phyloP scores from a whole-genome alignment of 768 basidiomycete genomes.

The Boletus rubropictus region DNA sequence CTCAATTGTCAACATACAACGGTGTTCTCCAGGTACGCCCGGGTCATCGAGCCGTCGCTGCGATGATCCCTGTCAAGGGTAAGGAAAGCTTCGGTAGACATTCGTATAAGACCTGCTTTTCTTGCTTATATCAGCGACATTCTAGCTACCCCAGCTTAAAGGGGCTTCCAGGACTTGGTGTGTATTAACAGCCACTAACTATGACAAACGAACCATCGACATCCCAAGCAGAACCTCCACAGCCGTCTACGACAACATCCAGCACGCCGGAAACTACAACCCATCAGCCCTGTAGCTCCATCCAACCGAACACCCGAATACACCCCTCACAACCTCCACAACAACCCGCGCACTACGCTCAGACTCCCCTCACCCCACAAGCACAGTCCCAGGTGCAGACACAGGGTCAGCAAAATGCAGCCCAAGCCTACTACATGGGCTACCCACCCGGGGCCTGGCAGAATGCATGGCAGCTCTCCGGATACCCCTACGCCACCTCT shows the following conservation, averaged over 20 bases:
- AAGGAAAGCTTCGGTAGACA: too few relatives aligned
- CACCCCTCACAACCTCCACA: slow-evolving; percentile 17
- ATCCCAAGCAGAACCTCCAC: slow-evolving; percentile 38
- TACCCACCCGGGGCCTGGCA: slow-evolving; percentile 31
- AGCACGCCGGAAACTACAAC: slow-evolving; percentile 6
- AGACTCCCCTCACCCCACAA: slow-evolving; percentile 17
- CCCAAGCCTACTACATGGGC: slow-evolving; percentile 31
- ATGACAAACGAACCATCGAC: slow-evolving; percentile 41
- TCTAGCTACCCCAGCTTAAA: too few relatives aligned
- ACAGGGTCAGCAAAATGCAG: slow-evolving; percentile 24
- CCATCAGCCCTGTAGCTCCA: slow-evolving; percentile 10
- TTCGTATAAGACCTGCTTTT: too few relatives aligned
- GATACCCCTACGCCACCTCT: slow-evolving; percentile 28
- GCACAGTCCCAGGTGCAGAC: slow-evolving; percentile 15
- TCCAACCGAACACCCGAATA: slow-evolving; percentile 12
- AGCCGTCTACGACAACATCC: slow-evolving; percentile 7
- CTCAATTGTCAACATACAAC: too few relatives aligned
- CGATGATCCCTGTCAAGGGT: too few relatives aligned
- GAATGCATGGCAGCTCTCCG: slow-evolving; percentile 31
- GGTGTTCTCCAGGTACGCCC: too few relatives aligned
- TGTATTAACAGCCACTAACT: not conserved
- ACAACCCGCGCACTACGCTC: slow-evolving; percentile 17
- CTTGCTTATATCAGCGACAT: too few relatives aligned
- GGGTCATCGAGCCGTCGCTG: too few relatives aligned
- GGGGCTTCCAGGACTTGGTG: not conserved